Base-by-base conservation (phyloP, 331 rosid genomes). In the Quercus lobata region DNA sequence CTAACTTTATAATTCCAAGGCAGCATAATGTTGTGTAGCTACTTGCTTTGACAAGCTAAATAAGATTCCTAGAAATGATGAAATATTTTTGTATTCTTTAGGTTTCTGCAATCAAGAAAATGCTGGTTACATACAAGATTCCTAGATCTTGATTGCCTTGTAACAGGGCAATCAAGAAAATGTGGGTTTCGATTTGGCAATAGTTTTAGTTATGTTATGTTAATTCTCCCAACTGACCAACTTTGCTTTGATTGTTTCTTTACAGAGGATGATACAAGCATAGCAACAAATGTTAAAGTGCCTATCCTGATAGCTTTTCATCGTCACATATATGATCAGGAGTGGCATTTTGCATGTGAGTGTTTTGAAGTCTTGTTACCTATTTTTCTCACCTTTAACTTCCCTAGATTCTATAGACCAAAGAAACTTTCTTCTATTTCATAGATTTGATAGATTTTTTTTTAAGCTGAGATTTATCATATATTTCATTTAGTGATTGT, bases 191-290 rank as follows among this genome's bases (percentile, higher is more conserved):
- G 55, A 57, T 66, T 34, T 46, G 69, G 56, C 34, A 22, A 32
- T 18, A 62, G 14, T 29, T 71, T 56, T 71, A 1, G 57, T 54
- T 16, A 72, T 62, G 61, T 60, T 62, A 57, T 34, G 27, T 65
- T 60, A 63, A 30, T 5, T 62, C 53, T 18, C 79, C 21, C 41
- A 29, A 35, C 44, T 72, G 61, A 63, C 57, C 29, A 76, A 83
- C 74, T 61, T 73, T 73, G 25, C 73, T 35, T n/a, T 34, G 76
- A 37, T 77, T 66, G 73, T 24, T 55, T 75, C 57, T 86, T 77
- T 82, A 41, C 90, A 96, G 99, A 93, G 99, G 99, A 96, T 81
- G 99, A 96, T 86, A 96, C 99, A 73, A 84, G 97, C 85, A 72
- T 96, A 78, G 82, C 79, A 1, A 78, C 90, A 3, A 92, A 91